These are phyloP conservation scores for Juglanconis sp. DNA, from an alignment of 2,329 filamentous ascomycete species.

Conservation along the genomic window DNA sequence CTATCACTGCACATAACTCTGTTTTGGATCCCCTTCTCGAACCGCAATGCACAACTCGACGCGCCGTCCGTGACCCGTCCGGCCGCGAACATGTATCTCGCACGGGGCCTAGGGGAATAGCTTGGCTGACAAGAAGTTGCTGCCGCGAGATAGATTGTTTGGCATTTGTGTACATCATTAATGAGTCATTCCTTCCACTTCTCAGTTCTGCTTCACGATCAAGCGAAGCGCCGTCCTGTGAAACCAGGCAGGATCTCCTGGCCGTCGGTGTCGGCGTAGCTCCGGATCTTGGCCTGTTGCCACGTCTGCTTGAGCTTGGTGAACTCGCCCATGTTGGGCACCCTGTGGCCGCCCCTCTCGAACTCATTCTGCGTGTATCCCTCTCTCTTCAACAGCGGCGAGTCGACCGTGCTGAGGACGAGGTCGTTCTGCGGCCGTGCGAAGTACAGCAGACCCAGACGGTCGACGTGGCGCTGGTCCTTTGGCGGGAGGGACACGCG, in stretches of 20 bases:
- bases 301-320: constrained; percentile 35
- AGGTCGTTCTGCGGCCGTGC: constrained; percentile 41
- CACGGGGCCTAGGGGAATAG: too few species aligned
- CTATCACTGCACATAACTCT: too few species aligned
- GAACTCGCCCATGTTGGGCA: constrained; percentile 37
- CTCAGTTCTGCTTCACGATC: background rate
- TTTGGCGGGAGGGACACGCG: constrained; percentile 36
- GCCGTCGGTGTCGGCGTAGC: constrained; percentile 22
- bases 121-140: too few species aligned
- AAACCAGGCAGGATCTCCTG: constrained; percentile 35
- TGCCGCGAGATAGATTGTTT: too few species aligned
- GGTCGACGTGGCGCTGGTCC: constrained; percentile 42
- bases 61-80: too few species aligned
- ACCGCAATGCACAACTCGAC: too few species aligned
- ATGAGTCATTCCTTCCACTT: background rate
- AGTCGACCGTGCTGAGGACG: constrained; percentile 34
- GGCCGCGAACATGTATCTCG: too few species aligned
- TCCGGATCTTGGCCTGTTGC: constrained; percentile 31
- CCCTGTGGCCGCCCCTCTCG: constrained; percentile 27
- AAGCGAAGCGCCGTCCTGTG: constrained; percentile 19
- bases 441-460: constrained; percentile 50
- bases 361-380: constrained; percentile 36
- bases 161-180: too few species aligned
- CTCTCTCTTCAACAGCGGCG: constrained; percentile 32
- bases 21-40: too few species aligned